Evolutionary conservation across 2,329 filamentous ascomycete genomes (phyloP).

Genomic region (Fusarium brachygibbosum): DNA sequence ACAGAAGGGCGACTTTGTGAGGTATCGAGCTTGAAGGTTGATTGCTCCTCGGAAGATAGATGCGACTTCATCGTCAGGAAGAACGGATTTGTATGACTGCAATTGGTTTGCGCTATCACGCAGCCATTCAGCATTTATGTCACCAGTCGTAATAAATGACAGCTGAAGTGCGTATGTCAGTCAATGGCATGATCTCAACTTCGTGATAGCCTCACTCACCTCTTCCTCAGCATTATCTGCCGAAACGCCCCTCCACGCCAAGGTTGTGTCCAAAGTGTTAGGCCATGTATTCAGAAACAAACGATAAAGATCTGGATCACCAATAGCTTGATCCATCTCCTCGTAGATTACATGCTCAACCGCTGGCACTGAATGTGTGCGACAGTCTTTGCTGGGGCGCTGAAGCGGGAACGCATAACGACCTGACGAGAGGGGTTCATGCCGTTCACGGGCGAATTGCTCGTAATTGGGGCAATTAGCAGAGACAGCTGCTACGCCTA

Average conservation of each 20-base stretch:
- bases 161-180: slow-evolving; percentile 60
- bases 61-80: slow-evolving; percentile 67
- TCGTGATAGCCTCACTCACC: slow-evolving; percentile 40
- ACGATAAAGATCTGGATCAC: slow-evolving; percentile 80
- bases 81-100: slow-evolving; percentile 77
- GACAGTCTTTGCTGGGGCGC: slow-evolving; percentile 80
- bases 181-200: background rate
- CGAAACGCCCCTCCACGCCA: slow-evolving; percentile 75
- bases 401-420: slow-evolving; percentile 83
- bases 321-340: slow-evolving; percentile 75
- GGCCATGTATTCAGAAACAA: slow-evolving; percentile 81
- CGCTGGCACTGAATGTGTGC: slow-evolving; percentile 81
- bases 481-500: slow-evolving; percentile 40
- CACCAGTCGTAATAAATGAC: slow-evolving; percentile 85
- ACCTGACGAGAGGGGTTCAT: slow-evolving; percentile 82
- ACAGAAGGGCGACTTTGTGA: slow-evolving; percentile 82
- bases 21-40: slow-evolving; percentile 80
- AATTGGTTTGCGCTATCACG: slow-evolving; percentile 88
- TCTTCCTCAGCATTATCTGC: slow-evolving; percentile 72
- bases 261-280: slow-evolving; percentile 80
- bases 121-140: slow-evolving; percentile 94
- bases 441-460: slow-evolving; percentile 56
- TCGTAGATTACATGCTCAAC: slow-evolving; percentile 80
- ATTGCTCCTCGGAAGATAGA: slow-evolving; percentile 80
- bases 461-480: slow-evolving; percentile 55